A percentile compares a stretch with the other conserved stretches of the same genome.
Evolutionary conservation across 768 basidiomycete species (phyloP).

Genomic region (Leccinellum rugosiceps): DNA sequence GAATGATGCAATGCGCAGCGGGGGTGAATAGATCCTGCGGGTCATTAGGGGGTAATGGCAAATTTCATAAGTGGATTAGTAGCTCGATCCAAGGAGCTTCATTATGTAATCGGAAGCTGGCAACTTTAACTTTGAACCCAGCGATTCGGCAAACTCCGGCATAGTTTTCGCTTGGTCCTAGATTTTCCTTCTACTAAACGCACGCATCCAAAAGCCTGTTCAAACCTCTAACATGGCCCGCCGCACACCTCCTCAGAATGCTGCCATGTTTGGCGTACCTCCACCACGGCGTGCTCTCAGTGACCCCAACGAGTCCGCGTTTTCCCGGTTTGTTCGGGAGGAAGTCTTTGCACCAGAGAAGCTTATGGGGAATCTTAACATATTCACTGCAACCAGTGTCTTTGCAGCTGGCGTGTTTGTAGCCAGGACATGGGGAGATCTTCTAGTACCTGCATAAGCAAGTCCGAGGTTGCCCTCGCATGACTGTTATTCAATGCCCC

Average conservation of each 20-base stretch:
- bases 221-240: conserved; percentile 53
- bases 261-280: conserved; percentile 46
- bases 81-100: not conserved
- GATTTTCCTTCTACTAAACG: not conserved
- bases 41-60: not conserved
- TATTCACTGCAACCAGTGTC: conserved; percentile 59
- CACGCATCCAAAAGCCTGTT: not conserved
- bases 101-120: not conserved
- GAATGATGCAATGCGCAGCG: conserved; percentile 30
- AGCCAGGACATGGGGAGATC: conserved; percentile 74
- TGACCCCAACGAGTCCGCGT: conserved; percentile 62
- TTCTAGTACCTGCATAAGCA: conserved; percentile 62
- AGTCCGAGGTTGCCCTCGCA: not conserved
- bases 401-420: conserved; percentile 70
- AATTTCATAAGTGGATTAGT: not conserved
- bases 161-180: not conserved
- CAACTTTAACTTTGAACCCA: not conserved
- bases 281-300: conserved; percentile 42
- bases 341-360: conserved; percentile 75
- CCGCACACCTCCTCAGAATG: conserved; percentile 54
- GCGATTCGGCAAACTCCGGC: conserved; percentile 20
- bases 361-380: conserved; percentile 67
- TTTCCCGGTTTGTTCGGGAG: conserved; percentile 53
- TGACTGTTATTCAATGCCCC: not conserved
- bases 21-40: not conserved